Evolutionary conservation across 257 asterid species (phyloP).

Genomic region (Ilex aquifolium): DNA sequence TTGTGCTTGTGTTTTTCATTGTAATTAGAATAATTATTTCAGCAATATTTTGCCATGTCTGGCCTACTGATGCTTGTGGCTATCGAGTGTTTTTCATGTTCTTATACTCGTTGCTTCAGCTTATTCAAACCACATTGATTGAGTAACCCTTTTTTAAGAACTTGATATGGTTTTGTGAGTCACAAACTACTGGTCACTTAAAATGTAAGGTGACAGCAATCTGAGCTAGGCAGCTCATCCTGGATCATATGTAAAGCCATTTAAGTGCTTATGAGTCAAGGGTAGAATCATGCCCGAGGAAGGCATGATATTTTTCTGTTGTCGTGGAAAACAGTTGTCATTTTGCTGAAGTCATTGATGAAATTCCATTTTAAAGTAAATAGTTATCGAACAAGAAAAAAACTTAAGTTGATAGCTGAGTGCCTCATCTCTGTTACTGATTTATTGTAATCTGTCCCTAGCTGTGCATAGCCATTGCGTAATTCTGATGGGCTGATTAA

Average conservation of each 20-base stretch:
- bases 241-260: no score
- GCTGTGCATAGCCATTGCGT: neutral
- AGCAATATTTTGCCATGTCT: neutral
- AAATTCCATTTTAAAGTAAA: no score
- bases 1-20: neutral
- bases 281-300: no score
- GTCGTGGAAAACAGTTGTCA: no score
- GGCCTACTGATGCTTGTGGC: neutral
- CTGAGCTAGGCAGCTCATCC: neutral
- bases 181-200: neutral
- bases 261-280: no score
- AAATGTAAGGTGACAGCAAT: neutral
- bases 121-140: neutral
- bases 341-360: no score
- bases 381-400: no score
- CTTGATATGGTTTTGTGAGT: no score
- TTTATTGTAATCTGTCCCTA: neutral
- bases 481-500: constrained; percentile 17
- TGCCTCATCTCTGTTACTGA: neutral
- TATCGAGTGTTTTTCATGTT: no score
- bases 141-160: neutral
- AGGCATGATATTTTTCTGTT: no score
- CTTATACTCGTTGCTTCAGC: no score
- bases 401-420: no score
- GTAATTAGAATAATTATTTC: constrained; percentile 1